Evolutionary conservation across 495 filamentous ascomycete species (phyloP).

Genomic region (Cercophora samala): DNA sequence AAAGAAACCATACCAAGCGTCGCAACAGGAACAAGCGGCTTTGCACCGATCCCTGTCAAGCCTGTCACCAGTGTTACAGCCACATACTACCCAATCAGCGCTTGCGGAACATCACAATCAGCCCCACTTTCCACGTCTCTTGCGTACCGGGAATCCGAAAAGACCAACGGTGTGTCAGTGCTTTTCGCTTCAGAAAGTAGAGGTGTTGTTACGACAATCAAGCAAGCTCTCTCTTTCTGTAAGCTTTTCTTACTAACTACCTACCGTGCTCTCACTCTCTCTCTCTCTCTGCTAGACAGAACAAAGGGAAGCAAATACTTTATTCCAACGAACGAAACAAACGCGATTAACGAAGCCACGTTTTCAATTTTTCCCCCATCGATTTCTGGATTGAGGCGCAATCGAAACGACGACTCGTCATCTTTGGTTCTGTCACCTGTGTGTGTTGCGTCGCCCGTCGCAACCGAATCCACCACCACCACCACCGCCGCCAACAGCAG

Average conservation of each 20-base stretch:
- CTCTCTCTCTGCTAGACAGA: no score
- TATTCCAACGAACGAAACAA: neutral
- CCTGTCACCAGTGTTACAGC: neutral
- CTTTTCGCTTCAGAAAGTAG: neutral
- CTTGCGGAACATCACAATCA: neutral
- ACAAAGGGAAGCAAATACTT: neutral
- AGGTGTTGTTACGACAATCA: neutral
- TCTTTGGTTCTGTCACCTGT: no score
- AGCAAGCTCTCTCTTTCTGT: no score
- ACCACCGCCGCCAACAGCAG: no score
- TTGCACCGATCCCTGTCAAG: neutral
- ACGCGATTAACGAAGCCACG: neutral
- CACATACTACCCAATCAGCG: neutral
- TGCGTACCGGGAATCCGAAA: neutral
- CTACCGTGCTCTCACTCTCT: no score
- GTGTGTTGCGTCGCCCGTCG: neutral
- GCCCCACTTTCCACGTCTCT: neutral
- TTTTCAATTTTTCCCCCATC: conserved; percentile 5
- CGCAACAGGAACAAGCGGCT: no score
- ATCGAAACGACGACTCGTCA: no score
- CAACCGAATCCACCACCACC: conserved; percentile 2
- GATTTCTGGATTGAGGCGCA: neutral
- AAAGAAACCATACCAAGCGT: neutral
- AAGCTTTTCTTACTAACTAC: no score
- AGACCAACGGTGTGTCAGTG: neutral